Evolutionary conservation across 2,329 filamentous ascomycete species (phyloP), one percentile per base, ranked within the genome.

Genomic region (Verticillium longisporum): DNA sequence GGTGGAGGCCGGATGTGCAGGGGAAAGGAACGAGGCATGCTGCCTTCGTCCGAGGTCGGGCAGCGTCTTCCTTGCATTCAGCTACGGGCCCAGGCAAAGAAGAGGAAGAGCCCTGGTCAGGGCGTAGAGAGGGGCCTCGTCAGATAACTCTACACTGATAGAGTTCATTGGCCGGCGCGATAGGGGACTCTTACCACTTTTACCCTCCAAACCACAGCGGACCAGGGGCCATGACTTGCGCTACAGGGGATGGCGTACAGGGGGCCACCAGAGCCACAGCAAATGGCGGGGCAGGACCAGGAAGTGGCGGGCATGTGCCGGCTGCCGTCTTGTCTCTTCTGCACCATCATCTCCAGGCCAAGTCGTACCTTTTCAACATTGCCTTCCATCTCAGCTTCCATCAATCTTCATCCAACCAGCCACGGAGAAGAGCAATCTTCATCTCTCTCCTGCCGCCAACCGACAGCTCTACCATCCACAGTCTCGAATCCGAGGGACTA

Each of bases 81-180:
- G 41, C 41, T 50, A 18, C 7, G 11, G 34, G 11, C 7, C 11
- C 34, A 9, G 34, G 34, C 34, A 36, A 53, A 38, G 26, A 26
- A 26, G 26, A 26, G 26, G 26, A 26, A 26, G 26, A n/a, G n/a
- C n/a, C n/a, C n/a, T n/a, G n/a, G n/a, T n/a, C n/a, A n/a, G n/a
- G n/a, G n/a, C n/a, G n/a, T n/a, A n/a, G n/a, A n/a, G n/a, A n/a
- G n/a, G 57, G 58, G 50, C 34, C 32, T 7, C 18, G 9, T 14
- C 21, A 7, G 21, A 15, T 31, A 33, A 33, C 59, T 50, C 50
- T 50, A 32, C 63, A 64, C 63, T 64, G 63, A 61, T 58, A 21
- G 36, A 32, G 59, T 50, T 64, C 59, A 64, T 64, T 63, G 61
- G 63, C 59, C 57, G 57, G 59, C 61, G 61, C 63, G 62, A 64